phyloP scores from a whole-genome alignment of 495 filamentous ascomycete species.

The Neurospora hispaniola region DNA sequence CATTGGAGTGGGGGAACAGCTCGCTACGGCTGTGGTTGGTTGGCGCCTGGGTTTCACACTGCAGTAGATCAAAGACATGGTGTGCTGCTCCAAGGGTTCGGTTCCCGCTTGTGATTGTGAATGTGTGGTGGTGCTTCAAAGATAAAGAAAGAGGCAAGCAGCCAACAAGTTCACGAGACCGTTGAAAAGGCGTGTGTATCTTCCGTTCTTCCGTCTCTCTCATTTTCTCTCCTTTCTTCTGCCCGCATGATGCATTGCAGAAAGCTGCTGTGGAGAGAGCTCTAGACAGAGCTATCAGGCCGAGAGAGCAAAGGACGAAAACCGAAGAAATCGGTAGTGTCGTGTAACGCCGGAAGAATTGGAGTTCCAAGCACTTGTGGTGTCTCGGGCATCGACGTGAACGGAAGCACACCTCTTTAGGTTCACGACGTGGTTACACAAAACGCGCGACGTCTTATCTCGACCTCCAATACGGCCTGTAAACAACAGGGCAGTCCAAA shows the following conservation, averaged over 20 bases:
- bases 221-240: background rate
- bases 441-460: background rate
- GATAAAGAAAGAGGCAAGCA: background rate
- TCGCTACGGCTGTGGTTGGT: background rate
- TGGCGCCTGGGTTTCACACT: background rate
- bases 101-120: background rate
- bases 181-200: background rate
- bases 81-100: background rate
- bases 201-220: background rate
- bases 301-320: background rate
- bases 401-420: background rate
- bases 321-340: background rate
- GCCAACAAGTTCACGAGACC: background rate
- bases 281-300: background rate
- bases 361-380: background rate
- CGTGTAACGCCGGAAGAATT: background rate
- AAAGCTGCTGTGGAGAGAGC: background rate
- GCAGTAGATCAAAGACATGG: background rate
- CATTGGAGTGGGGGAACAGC: background rate
- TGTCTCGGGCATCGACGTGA: background rate
- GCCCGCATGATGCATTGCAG: background rate
- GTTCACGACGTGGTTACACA: background rate
- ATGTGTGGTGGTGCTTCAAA: background rate
- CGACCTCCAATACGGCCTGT: background rate
- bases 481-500: background rate